phyloP scores from a whole-genome alignment of 225 moss, liverwort and hornwort species.

The Climacium dendroides region DNA sequence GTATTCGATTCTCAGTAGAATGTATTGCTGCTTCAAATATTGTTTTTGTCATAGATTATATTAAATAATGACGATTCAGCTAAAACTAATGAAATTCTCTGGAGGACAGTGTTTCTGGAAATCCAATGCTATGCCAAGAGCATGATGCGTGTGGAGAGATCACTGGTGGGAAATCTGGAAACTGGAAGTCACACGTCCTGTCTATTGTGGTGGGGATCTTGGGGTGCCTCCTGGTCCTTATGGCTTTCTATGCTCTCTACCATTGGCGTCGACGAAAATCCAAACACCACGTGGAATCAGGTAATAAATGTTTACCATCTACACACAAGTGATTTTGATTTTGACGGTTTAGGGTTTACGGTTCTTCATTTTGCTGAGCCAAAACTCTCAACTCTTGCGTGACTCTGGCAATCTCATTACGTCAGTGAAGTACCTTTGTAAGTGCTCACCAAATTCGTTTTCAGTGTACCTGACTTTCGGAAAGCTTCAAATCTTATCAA shows the following conservation, averaged over 20 bases:
- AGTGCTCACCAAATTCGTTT: neutral
- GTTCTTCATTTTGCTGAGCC: neutral
- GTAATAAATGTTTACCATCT: neutral
- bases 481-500: neutral
- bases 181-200: constrained; percentile 18
- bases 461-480: neutral
- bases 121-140: constrained; percentile 15
- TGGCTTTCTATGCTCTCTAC: constrained; percentile 12
- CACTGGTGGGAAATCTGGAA: neutral
- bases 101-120: constrained; percentile 25
- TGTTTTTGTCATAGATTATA: neutral
- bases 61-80: neutral
- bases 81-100: neutral
- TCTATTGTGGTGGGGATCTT: constrained; percentile 19
- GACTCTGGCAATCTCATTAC: neutral
- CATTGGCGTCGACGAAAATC: constrained; percentile 5
- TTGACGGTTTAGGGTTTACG: no score
- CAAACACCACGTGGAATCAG: constrained; percentile 2
- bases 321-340: neutral
- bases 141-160: neutral
- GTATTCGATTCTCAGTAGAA: neutral
- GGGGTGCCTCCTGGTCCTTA: constrained; percentile 12
- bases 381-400: neutral
- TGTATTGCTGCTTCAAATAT: neutral
- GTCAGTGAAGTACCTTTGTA: neutral